Evolutionary conservation across 768 basidiomycete species (phyloP).

Genomic region (Suillus alpinus): DNA sequence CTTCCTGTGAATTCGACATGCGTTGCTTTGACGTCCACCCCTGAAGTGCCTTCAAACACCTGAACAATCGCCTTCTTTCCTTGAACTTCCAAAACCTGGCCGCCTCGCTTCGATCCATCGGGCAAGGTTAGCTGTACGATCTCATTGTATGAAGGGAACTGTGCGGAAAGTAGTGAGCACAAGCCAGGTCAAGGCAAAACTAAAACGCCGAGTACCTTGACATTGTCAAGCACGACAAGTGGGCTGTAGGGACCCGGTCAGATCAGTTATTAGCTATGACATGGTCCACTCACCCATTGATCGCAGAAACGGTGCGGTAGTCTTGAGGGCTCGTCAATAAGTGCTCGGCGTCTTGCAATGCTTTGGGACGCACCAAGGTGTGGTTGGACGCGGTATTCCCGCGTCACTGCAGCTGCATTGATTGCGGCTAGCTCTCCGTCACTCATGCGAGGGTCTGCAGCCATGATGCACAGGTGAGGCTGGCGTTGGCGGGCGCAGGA

Average conservation of each 20-base stretch:
- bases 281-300: conserved; percentile 76
- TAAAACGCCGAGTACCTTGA: conserved; percentile 64
- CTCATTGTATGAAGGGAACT: conserved; percentile 99
- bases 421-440: conserved; percentile 75
- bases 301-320: conserved; percentile 97
- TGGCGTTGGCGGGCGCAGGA: conserved; percentile 2
- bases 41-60: conserved; percentile 97
- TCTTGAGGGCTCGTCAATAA: conserved; percentile 45
- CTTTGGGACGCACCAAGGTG: conserved; percentile 65
- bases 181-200: conserved; percentile 3
- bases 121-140: conserved; percentile 94
- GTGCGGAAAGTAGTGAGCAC: conserved; percentile 17
- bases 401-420: conserved; percentile 87
- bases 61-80: conserved; percentile 99
- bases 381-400: conserved; percentile 84
- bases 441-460: conserved; percentile 56
- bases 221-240: conserved; percentile 95
- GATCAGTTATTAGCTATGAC: conserved; percentile 10
- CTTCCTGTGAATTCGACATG: conserved; percentile 98
- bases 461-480: conserved; percentile 27
- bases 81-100: conserved; percentile 96
- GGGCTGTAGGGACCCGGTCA: conserved; percentile 52
- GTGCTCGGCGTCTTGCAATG: conserved; percentile 5
- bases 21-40: conserved; percentile 95
- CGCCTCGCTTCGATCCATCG: conserved; percentile 92